A percentile compares a stretch with the other conserved stretches of the same genome.
Conservation (phyloP, 2,329 filamentous ascomycete species). For the Aureobasidium melanogenum region DNA sequence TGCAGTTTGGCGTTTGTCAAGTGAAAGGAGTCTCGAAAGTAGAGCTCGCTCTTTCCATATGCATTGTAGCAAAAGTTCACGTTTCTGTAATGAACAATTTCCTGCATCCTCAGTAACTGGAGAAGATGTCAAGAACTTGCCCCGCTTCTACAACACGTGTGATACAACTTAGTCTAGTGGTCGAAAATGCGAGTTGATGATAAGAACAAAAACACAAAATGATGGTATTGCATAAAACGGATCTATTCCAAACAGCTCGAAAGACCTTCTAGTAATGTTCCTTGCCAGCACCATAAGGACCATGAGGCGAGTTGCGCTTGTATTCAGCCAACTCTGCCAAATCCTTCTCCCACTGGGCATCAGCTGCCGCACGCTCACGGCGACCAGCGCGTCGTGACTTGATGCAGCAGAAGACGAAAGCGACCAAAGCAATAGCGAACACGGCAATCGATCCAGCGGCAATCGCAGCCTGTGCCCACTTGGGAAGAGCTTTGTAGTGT, state of each 20-base stretch:
- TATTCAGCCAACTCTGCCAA: constrained; percentile 23
- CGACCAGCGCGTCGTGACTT: constrained; percentile 42
- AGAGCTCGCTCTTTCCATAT: not conserved
- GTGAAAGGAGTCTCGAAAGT: not conserved
- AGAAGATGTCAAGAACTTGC: not conserved
- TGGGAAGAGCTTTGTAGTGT: constrained; percentile 35
- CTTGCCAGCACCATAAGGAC: not conserved
- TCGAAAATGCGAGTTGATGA: not conserved
- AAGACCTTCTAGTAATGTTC: not conserved
- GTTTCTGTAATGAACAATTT: not conserved
- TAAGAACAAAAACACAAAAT: not conserved
- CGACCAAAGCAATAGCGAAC: constrained; percentile 26
- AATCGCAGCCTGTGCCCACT: constrained; percentile 41
- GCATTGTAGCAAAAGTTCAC: not conserved
- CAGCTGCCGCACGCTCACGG: constrained; percentile 38
- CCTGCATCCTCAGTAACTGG: not conserved
- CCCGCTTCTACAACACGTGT: not conserved
- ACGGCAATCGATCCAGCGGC: constrained; percentile 35
- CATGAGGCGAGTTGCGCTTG: not conserved
- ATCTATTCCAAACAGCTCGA: not conserved
- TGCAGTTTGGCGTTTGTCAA: not conserved
- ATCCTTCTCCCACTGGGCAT: constrained; percentile 37
- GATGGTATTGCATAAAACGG: not conserved
- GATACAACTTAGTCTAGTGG: not conserved
- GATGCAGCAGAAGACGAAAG: constrained; percentile 37